A percentile compares a stretch with the other conserved stretches of the same genome.
Conservation (phyloP, 2,329 filamentous ascomycete species). For the Penicillium capsulatum region DNA sequence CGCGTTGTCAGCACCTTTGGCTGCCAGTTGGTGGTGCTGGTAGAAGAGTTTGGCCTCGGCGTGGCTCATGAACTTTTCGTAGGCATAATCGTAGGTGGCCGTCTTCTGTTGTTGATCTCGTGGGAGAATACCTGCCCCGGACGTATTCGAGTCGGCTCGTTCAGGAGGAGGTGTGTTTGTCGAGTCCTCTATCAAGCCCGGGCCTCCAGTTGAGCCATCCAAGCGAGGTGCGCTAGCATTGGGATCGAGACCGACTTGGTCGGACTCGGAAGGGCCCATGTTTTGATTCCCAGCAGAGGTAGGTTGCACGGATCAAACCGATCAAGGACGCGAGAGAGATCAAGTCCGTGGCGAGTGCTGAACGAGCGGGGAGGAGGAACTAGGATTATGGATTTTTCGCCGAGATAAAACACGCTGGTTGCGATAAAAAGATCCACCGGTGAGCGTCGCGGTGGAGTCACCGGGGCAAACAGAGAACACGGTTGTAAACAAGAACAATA, state of each 20-base stretch:
- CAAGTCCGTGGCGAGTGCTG: background rate
- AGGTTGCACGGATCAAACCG: background rate
- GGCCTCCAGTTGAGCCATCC: conserved; percentile 8
- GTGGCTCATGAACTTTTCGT: conserved; percentile 91
- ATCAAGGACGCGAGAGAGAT: conserved; percentile 1
- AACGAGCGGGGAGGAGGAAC: background rate
- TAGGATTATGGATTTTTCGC: background rate
- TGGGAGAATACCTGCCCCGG: conserved; percentile 29
- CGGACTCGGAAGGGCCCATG: conserved; percentile 22
- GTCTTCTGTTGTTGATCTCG: conserved; percentile 59
- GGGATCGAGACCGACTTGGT: conserved; percentile 14
- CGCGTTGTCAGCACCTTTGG: conserved; percentile 36
- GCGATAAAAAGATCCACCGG: background rate
- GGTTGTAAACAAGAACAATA: no score
- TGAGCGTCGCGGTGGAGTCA: background rate
- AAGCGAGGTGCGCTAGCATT: conserved; percentile 19
- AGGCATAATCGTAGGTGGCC: conserved; percentile 87
- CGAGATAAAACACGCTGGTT: background rate
- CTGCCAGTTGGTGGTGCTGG: conserved; percentile 74
- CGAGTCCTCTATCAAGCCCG: conserved; percentile 6
- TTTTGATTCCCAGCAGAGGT: conserved; percentile 2
- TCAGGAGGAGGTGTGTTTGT: conserved; percentile 9
- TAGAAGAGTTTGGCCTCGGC: conserved; percentile 95
- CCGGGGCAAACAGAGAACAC: no score
- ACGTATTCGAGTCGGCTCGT: conserved; percentile 7